Percentiles rank a stretch among this genome's conserved stretches.
Conservation (phyloP, 345 rosid genomes). For the Microcos paniculata region DNA sequence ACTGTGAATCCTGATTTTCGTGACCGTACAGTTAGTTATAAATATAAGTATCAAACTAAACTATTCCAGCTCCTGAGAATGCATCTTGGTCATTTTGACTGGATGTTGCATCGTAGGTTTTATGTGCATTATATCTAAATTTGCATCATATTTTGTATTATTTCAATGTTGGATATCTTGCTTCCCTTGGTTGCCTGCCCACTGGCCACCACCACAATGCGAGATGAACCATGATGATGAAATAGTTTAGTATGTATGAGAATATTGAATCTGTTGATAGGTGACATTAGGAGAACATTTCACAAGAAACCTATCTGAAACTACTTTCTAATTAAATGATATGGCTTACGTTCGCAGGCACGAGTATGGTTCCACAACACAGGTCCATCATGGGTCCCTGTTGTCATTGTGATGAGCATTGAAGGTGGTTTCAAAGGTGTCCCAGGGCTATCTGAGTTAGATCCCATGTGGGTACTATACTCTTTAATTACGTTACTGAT, state of each 20-base stretch:
- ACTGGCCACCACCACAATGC: too few species aligned
- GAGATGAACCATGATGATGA: too few species aligned
- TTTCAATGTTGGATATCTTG: too few species aligned
- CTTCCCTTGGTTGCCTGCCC: too few species aligned
- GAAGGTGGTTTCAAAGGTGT: conserved; percentile 72
- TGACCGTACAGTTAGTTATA: conserved; percentile 63
- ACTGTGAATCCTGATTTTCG: conserved; percentile 57
- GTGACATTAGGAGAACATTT: background rate
- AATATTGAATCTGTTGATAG: background rate
- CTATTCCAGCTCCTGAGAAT: background rate
- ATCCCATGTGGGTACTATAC: conserved; percentile 55
- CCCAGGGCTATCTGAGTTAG: conserved; percentile 65
- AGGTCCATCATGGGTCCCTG: conserved; percentile 70
- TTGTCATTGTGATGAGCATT: conserved; percentile 81
- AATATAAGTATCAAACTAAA: background rate
- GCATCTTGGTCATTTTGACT: background rate
- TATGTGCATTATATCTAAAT: too few species aligned
- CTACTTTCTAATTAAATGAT: background rate
- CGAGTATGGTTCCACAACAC: conserved; percentile 75
- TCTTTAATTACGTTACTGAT: background rate
- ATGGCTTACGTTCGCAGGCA: conserved; percentile 34
- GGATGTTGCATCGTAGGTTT: background rate
- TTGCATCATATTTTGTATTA: too few species aligned
- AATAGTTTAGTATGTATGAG: too few species aligned
- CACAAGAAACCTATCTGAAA: background rate